Evolutionary conservation across 345 rosid species (phyloP).

Genomic region (Camelina neglecta): DNA sequence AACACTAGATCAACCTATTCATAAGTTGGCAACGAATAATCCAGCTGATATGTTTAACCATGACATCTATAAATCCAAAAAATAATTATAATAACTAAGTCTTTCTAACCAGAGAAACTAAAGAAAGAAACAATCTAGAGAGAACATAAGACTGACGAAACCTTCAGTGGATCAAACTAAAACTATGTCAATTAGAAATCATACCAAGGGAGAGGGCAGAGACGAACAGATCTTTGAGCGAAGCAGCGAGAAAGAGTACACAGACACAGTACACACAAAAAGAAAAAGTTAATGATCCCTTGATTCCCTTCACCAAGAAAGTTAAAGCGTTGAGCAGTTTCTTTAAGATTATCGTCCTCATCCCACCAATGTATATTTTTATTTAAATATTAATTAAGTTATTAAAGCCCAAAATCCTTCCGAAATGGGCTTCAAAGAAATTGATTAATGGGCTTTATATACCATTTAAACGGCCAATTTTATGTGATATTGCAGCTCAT

Average conservation of each 20-base stretch:
- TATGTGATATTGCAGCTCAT: constrained; percentile 5
- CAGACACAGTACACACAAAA: not conserved
- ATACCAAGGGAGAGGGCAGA: not conserved
- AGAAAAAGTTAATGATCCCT: not conserved
- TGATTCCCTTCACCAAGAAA: not conserved
- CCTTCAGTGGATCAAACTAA: not conserved
- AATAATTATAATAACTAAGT: no score
- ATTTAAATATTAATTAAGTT: no score
- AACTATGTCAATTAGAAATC: not conserved
- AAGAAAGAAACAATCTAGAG: not conserved
- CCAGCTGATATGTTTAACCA: no score
- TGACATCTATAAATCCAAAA: no score
- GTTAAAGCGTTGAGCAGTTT: not conserved
- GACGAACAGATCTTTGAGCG: not conserved
- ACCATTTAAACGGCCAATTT: not conserved
- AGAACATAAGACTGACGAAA: not conserved
- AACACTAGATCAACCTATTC: not conserved
- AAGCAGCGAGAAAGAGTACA: not conserved
- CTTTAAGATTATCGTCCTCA: no score
- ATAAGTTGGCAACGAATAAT: not conserved
- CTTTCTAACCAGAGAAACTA: no score
- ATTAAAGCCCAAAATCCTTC: no score
- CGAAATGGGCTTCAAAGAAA: no score
- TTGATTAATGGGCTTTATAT: not conserved
- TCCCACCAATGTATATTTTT: no score